Conservation (phyloP, 495 filamentous ascomycete genomes). For the Penicillium taxi region DNA sequence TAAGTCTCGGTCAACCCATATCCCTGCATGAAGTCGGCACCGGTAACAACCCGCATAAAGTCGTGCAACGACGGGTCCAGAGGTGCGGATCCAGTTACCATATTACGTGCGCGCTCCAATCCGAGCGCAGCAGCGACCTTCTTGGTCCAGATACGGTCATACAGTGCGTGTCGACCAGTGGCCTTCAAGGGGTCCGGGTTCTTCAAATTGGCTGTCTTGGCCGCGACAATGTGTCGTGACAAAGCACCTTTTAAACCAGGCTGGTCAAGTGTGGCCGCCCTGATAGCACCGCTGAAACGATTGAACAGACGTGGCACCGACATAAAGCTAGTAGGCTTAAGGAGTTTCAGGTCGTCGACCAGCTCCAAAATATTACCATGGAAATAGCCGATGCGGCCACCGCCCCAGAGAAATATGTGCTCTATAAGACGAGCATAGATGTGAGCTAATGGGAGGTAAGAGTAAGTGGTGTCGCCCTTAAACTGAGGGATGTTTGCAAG, state of each 20-base stretch:
- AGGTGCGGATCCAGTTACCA: constrained; percentile 87
- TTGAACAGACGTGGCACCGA: constrained; percentile 92
- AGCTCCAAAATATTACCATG: constrained; percentile 84
- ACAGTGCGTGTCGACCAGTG: constrained; percentile 75
- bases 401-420: constrained; percentile 63
- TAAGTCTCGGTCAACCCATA: constrained; percentile 97
- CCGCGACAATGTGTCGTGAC: constrained; percentile 67
- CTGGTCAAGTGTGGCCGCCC: constrained; percentile 66
- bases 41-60: constrained; percentile 79
- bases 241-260: constrained; percentile 75
- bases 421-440: constrained; percentile 85
- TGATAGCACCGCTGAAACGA: constrained; percentile 76
- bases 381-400: constrained; percentile 82
- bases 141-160: constrained; percentile 87
- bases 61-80: constrained; percentile 79
- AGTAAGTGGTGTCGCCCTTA: constrained; percentile 56
- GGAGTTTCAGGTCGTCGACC: constrained; percentile 82
- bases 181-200: constrained; percentile 59
- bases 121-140: constrained; percentile 80
- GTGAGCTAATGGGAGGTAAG: constrained; percentile 91
- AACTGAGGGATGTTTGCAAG: constrained; percentile 43
- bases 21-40: constrained; percentile 75
- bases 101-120: constrained; percentile 59
- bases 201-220: constrained; percentile 73
- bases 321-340: constrained; percentile 74